Evolutionary conservation across 2,329 filamentous ascomycete genomes (phyloP).

Genomic region (Aspergillus eucalypticola): DNA sequence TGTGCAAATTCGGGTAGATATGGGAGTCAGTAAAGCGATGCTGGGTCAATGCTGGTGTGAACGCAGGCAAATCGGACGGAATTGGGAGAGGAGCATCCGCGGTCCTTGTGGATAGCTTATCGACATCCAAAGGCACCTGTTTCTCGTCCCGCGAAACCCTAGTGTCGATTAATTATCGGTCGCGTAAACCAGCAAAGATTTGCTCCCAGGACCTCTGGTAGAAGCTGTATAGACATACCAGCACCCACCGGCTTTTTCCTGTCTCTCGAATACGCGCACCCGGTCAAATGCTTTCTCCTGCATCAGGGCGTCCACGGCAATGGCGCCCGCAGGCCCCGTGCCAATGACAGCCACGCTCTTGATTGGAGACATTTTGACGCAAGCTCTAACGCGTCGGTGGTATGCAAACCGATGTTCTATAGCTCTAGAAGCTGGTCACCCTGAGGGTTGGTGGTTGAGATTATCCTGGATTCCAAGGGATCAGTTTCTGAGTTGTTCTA

Average conservation of each 20-base stretch:
- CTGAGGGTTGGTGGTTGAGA: neutral
- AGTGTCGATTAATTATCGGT: neutral
- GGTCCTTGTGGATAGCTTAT: conserved; percentile 50
- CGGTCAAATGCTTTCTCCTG: conserved; percentile 60
- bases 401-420: neutral
- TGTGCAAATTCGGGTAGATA: conserved; percentile 65
- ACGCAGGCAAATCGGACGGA: conserved; percentile 51
- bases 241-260: conserved; percentile 60
- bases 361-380: conserved; percentile 16
- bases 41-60: conserved; percentile 44
- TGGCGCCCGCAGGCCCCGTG: conserved; percentile 61
- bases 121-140: conserved; percentile 48
- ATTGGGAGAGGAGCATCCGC: conserved; percentile 53
- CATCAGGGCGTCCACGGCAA: conserved; percentile 60
- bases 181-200: neutral
- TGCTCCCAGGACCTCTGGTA: neutral
- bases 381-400: too few relatives aligned
- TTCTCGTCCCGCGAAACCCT: conserved; percentile 39
- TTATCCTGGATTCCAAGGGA: neutral
- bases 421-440: neutral
- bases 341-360: conserved; percentile 61
- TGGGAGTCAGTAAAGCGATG: conserved; percentile 60
- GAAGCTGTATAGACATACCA: conserved; percentile 51
- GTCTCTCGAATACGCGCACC: conserved; percentile 63
- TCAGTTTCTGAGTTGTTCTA: neutral